Conservation (phyloP, 1,284 basidiomycete genomes). For the Xerocomus minutiporus region DNA sequence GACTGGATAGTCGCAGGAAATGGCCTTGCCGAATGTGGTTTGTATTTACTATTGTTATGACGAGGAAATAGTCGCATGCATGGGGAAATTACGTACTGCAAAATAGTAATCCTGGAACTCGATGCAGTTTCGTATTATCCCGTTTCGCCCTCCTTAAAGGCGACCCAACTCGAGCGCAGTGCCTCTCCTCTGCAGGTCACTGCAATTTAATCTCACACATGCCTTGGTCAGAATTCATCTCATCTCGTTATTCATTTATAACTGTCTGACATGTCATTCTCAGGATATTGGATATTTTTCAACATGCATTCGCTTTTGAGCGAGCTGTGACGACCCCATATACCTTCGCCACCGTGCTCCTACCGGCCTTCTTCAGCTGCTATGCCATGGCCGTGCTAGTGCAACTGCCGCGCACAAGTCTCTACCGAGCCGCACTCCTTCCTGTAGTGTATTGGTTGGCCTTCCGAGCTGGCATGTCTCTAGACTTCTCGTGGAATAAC, state of each 20-base stretch:
- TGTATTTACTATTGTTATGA: too few relatives aligned
- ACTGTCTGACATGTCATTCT: conserved; percentile 6
- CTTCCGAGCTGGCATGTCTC: conserved; percentile 11
- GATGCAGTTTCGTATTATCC: too few relatives aligned
- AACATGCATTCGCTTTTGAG: conserved; percentile 14
- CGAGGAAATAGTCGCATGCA: too few relatives aligned
- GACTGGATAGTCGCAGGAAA: too few relatives aligned
- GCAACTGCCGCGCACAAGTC: conserved; percentile 18
- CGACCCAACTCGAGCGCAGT: too few relatives aligned
- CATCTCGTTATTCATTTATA: background rate
- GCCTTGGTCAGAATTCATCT: conserved; percentile 13
- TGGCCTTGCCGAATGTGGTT: too few relatives aligned
- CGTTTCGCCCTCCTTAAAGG: too few relatives aligned
- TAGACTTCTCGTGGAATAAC: conserved; percentile 22
- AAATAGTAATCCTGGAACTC: too few relatives aligned
- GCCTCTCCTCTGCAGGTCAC: background rate
- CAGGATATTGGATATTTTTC: conserved; percentile 9
- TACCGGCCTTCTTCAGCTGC: conserved; percentile 14
- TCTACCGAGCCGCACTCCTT: conserved; percentile 24
- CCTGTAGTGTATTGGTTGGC: conserved; percentile 19
- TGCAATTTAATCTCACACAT: conserved; percentile 2
- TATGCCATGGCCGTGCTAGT: conserved; percentile 31
- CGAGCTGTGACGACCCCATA: conserved; percentile 16
- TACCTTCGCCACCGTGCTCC: conserved; percentile 18
- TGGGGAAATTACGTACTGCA: too few relatives aligned